These are phyloP conservation scores for Salix purpurea DNA, from an alignment of 345 rosid genomes.

Conservation along the genomic window DNA sequence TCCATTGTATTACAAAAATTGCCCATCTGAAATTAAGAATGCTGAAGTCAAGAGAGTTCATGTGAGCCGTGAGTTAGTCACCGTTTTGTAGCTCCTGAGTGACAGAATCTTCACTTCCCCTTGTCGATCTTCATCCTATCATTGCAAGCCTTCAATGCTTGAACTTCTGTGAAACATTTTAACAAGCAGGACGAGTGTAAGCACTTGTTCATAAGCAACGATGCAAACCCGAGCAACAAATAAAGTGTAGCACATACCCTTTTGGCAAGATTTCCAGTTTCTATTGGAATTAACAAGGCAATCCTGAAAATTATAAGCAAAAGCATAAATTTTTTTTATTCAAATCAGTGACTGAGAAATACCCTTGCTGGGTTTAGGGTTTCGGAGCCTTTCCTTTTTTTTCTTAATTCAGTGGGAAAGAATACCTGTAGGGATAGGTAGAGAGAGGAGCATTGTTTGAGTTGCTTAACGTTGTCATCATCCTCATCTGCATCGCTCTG, in stretches of 20 bases:
- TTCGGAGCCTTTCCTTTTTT: not conserved
- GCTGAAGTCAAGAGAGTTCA: not conserved
- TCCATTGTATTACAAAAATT: not conserved
- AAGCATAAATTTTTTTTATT: not conserved
- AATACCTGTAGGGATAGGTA: conserved; percentile 69
- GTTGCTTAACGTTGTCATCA: conserved; percentile 87
- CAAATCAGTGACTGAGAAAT: not conserved
- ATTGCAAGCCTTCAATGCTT: conserved; percentile 58
- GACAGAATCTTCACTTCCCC: conserved; percentile 19
- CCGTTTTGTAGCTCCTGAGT: not conserved
- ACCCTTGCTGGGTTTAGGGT: conserved; percentile 9
- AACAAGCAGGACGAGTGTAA: not conserved
- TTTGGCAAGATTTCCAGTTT: conserved; percentile 86
- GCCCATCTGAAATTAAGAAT: not conserved
- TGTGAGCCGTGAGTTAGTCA: not conserved
- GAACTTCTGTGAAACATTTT: conserved; percentile 43
- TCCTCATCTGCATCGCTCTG: conserved; percentile 69
- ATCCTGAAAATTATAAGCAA: conserved; percentile 39
- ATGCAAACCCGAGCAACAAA: not conserved
- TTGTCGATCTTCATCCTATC: conserved; percentile 34
- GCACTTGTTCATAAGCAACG: too few relatives aligned
- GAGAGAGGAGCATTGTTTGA: conserved; percentile 66
- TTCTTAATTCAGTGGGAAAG: not conserved
- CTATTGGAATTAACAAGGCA: conserved; percentile 67
- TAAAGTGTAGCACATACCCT: conserved; percentile 38